These are phyloP conservation scores for Meyerozyma smithsonii DNA, from an alignment of 1,139 yeast species.

Conservation along the genomic window DNA sequence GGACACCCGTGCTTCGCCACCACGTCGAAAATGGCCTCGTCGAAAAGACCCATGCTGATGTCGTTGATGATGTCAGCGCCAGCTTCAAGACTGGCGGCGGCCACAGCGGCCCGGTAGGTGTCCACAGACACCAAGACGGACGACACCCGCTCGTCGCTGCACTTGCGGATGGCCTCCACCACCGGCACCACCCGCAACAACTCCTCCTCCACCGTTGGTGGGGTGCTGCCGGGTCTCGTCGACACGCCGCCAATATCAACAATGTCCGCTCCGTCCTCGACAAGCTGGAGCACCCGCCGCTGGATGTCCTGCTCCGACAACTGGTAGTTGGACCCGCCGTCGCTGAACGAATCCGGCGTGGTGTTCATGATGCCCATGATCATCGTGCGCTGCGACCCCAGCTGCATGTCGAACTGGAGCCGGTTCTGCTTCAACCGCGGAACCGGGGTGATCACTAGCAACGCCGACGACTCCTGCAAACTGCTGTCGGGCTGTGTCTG, in stretches of 20 bases:
- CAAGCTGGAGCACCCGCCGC: conserved; percentile 40
- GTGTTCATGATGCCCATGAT: conserved; percentile 86
- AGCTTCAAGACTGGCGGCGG: conserved; percentile 56
- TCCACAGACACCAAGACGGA: conserved; percentile 67
- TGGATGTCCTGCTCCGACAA: conserved; percentile 26
- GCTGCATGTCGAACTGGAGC: conserved; percentile 35
- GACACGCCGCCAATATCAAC: conserved; percentile 93
- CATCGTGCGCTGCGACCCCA: conserved; percentile 35
- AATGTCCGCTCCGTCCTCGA: conserved; percentile 57
- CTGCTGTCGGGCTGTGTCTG: conserved; percentile 26
- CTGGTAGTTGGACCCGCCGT: conserved; percentile 56
- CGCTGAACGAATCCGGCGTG: conserved; percentile 95
- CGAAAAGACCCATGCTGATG: conserved; percentile 77
- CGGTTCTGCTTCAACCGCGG: conserved; percentile 20
- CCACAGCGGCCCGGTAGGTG: conserved; percentile 76
- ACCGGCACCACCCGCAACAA: conserved; percentile 65
- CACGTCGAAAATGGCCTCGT: conserved; percentile 58
- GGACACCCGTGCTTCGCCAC: conserved; percentile 71
- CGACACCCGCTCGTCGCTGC: conserved; percentile 26
- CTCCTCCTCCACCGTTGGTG: conserved; percentile 57
- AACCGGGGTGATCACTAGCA: conserved; percentile 44
- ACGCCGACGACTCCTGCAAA: conserved; percentile 43
- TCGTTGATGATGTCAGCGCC: conserved; percentile 95
- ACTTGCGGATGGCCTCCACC: conserved; percentile 54
- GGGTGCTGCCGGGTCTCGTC: conserved; percentile 76